Base-by-base conservation (phyloP, 164 flowering plant species). In the Saururus chinensis region DNA sequence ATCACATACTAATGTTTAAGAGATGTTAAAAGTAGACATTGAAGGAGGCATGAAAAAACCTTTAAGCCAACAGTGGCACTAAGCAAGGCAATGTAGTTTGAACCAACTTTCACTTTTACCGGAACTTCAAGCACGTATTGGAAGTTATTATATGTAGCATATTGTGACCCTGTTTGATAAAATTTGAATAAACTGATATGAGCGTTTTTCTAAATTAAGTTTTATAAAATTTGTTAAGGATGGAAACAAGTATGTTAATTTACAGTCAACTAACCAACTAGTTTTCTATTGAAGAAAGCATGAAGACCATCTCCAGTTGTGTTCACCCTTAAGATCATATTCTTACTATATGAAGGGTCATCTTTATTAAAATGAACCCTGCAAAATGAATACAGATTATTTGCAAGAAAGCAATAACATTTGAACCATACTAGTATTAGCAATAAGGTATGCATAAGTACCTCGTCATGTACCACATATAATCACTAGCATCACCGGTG, bases 391-490 rank as follows among this genome's bases (percentile, higher is more conserved):
- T 56, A 16, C 14, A 14, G 14, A 22, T 30, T 1, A 8, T 0
- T 41, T 8, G 8, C 8, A 41, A 41, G 12, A 41, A 8, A 0
- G 16, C 1, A 4, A 16, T 23, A 57, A 19, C 25, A 14, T 10
- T 1, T 23, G 9, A 19, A 57, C 9, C 60, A 57, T 19, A 16
- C 16, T 23, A 7, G 24, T 19, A 51, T 25, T 24, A 21, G 66
- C 78, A 92, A 41, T 41, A 0, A 41, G 8, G 12, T 41, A 41
- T 41, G n/a, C 7, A 17, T 19, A 7, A 19, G 19, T 17, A 19
- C 88, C 74, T 81, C 24, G 88, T 87, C 78, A 78, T 83, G 73
- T 87, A 89, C 91, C 91, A 89, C 14, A 88, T 57, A 64, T 90
- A 90, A 51, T 90, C 96, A 72, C 83, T 82, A 0, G 48, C 42